phyloP scores from a whole-genome alignment of 352 stramenopile species.

The Phytophthora capsici region DNA sequence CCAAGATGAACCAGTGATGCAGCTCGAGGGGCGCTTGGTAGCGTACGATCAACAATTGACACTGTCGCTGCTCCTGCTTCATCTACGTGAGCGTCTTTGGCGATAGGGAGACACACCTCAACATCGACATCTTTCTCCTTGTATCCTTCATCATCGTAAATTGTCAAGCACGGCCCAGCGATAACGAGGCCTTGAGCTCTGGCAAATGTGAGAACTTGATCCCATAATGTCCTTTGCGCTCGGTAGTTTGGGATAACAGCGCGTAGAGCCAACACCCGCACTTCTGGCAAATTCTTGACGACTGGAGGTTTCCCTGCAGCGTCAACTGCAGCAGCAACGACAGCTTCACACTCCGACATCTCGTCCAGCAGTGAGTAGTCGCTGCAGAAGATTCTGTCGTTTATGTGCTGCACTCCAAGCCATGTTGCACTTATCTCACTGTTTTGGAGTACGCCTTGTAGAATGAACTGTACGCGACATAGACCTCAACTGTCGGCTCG shows the following conservation, averaged over 20 bases:
- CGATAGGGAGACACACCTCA: slow-evolving; percentile 53
- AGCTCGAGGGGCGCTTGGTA: slow-evolving; percentile 22
- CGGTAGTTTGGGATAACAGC: slow-evolving; percentile 53
- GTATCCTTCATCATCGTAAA: slow-evolving; percentile 51
- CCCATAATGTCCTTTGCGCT: slow-evolving; percentile 50
- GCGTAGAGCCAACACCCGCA: slow-evolving; percentile 48
- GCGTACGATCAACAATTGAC: slow-evolving; percentile 26
- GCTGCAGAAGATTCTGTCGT: too few relatives aligned
- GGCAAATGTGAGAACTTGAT: slow-evolving; percentile 35
- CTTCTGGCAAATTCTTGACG: slow-evolving; percentile 38
- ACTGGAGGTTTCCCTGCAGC: slow-evolving; percentile 14
- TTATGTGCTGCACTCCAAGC: background rate
- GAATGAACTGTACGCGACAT: slow-evolving; percentile 1
- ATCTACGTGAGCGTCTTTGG: slow-evolving; percentile 19
- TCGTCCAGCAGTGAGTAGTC: too few relatives aligned
- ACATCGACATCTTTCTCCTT: slow-evolving; percentile 52
- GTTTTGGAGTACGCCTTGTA: background rate
- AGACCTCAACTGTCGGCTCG: background rate
- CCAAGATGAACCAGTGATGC: slow-evolving; percentile 38
- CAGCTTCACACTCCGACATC: slow-evolving; percentile 29
- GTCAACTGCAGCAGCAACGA: slow-evolving; percentile 17
- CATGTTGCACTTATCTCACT: background rate
- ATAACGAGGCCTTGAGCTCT: slow-evolving; percentile 22
- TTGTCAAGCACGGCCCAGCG: slow-evolving; percentile 36
- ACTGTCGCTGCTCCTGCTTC: slow-evolving; percentile 9